Evolutionary conservation across 331 rosid species (phyloP).

Genomic region (Quercus tomentella): DNA sequence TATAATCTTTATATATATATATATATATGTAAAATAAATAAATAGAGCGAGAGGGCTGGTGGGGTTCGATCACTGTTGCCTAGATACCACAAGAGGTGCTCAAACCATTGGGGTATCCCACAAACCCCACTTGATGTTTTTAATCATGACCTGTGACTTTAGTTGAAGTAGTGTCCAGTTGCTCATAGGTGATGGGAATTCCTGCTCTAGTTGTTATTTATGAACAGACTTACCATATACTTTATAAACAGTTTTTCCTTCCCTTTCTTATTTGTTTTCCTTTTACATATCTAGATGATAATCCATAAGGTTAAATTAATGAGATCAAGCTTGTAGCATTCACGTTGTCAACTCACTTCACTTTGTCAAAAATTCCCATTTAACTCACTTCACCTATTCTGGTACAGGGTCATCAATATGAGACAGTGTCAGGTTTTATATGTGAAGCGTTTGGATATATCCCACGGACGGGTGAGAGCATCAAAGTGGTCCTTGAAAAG

Average conservation of each 20-base stretch:
- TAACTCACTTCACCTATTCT: slow-evolving; percentile 6
- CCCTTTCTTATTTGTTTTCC: background rate
- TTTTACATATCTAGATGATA: background rate
- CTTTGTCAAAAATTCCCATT: background rate
- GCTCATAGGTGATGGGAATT: background rate
- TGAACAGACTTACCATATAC: background rate
- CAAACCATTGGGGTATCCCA: too few species aligned
- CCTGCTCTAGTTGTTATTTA: background rate
- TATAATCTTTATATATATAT: background rate
- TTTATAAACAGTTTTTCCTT: background rate
- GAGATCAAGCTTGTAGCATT: background rate
- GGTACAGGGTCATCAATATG: slow-evolving; percentile 92
- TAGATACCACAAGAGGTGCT: too few species aligned
- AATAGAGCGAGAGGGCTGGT: too few species aligned
- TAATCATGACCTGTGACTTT: background rate
- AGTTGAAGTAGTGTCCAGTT: background rate
- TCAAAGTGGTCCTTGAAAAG: slow-evolving; percentile 85
- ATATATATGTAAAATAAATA: too few species aligned
- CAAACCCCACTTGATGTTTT: background rate
- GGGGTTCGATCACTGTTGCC: too few species aligned
- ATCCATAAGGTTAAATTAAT: background rate
- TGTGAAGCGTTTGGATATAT: slow-evolving; percentile 97
- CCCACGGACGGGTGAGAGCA: slow-evolving; percentile 92
- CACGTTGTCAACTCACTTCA: background rate
- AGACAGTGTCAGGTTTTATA: slow-evolving; percentile 95